Conservation (phyloP, 352 stramenopile genomes). For the Pythium insidiosum region DNA sequence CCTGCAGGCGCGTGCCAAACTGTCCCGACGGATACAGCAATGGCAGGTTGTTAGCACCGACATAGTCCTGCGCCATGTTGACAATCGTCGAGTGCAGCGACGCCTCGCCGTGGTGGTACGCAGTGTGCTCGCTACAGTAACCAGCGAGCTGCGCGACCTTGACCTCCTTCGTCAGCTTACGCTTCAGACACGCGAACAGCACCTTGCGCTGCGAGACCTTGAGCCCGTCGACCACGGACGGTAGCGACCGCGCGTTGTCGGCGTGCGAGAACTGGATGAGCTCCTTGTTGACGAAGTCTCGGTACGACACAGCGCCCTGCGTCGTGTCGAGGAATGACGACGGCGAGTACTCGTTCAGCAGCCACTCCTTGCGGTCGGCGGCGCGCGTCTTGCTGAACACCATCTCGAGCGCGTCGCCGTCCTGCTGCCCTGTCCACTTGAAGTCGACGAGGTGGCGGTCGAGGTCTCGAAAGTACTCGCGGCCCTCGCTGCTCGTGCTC, state of each 20-base stretch:
- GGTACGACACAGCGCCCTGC: slow-evolving; percentile 85
- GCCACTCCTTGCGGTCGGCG: slow-evolving; percentile 95
- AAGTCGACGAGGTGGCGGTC: slow-evolving; percentile 93
- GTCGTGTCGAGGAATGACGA: slow-evolving; percentile 93
- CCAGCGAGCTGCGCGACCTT: slow-evolving; percentile 99
- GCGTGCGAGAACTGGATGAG: slow-evolving; percentile 98
- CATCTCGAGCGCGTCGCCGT: slow-evolving; percentile 97
- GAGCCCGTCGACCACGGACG: slow-evolving; percentile 94
- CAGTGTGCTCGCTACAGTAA: slow-evolving; percentile 95
- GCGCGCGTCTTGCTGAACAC: slow-evolving; percentile 97
- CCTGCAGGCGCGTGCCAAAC: slow-evolving; percentile 98
- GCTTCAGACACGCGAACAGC: slow-evolving; percentile 97
- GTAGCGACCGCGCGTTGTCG: slow-evolving; percentile 95
- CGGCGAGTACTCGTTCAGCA: slow-evolving; percentile 83
- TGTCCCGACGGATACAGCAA: slow-evolving; percentile 96
- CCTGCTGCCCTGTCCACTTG: slow-evolving; percentile 44
- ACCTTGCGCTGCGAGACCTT: slow-evolving; percentile 98
- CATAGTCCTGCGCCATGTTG: slow-evolving; percentile 98
- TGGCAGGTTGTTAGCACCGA: slow-evolving; percentile 98
- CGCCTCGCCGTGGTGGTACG: slow-evolving; percentile 99
- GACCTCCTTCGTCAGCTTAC: slow-evolving; percentile 98
- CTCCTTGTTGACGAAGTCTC: slow-evolving; percentile 98
- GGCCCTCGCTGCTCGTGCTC: slow-evolving; percentile 94
- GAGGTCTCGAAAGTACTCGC: slow-evolving; percentile 98
- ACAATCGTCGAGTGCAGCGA: slow-evolving; percentile 98